These are phyloP conservation scores for Podosphaera xanthii DNA, from an alignment of 2,329 filamentous ascomycete species.

Conservation along the genomic window DNA sequence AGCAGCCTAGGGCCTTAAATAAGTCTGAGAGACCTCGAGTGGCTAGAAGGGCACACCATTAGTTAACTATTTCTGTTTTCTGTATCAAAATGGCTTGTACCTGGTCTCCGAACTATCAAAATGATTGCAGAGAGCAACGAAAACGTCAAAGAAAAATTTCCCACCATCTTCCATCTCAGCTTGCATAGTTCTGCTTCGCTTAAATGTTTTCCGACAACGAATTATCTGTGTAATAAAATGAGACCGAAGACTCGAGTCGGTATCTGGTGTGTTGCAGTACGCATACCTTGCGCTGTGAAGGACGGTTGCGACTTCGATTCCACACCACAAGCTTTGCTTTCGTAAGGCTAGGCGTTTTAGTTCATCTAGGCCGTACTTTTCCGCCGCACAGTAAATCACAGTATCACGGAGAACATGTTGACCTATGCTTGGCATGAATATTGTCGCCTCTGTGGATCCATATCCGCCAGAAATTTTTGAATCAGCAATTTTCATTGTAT, in stretches of 20 bases:
- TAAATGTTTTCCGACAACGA: constrained; percentile 67
- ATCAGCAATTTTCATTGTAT: constrained; percentile 22
- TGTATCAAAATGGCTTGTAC: too few relatives aligned
- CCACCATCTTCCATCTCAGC: constrained; percentile 79
- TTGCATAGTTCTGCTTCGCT: constrained; percentile 87
- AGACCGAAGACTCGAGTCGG: constrained; percentile 70
- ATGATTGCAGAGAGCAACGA: constrained; percentile 81
- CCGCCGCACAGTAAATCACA: constrained; percentile 71
- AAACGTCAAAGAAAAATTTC: constrained; percentile 78
- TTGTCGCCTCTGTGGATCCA: constrained; percentile 38
- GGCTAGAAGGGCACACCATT: too few relatives aligned
- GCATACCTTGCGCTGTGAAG: constrained; percentile 72
- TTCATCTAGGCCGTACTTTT: constrained; percentile 63
- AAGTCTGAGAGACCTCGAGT: too few relatives aligned
- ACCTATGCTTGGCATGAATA: constrained; percentile 42
- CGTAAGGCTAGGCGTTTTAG: constrained; percentile 65
- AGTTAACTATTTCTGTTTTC: too few relatives aligned
- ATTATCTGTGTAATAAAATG: constrained; percentile 89
- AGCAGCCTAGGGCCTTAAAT: too few relatives aligned
- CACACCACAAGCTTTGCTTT: constrained; percentile 85
- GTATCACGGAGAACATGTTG: constrained; percentile 66
- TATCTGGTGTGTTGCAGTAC: constrained; percentile 72
- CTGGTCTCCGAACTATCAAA: constrained; percentile 29
- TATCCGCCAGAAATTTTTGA: neutral
- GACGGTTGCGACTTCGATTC: constrained; percentile 79